Evolutionary conservation across 352 stramenopile genomes (phyloP), one percentile per base, ranked within the genome.

Genomic region (Phytophthora colocasiae): DNA sequence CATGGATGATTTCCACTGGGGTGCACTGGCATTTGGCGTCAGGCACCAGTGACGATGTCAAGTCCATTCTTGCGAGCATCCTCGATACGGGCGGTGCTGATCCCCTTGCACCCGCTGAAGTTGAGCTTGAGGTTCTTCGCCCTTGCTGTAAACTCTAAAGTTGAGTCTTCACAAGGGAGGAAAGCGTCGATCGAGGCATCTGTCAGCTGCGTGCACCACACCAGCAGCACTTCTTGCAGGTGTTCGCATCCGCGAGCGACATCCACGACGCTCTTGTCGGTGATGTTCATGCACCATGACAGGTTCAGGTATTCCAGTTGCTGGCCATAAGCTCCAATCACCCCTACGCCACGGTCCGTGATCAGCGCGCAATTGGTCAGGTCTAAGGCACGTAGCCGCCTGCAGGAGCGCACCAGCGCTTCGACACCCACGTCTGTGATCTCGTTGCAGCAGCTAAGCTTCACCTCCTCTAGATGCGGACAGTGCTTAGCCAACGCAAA

Each of bases 201-300:
- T 1, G 88, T 95, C 38, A 96, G 77, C 70, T 95, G 86, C 59
- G 81, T 93, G 60, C 88, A 96, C 83, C 85, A 96, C 34, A 93
- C 83, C 14, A 96, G 53, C 58, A 85, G 73, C 63, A 93, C 57
- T 41, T 93, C 83, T 15, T 79, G 60, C 27, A 95, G 71, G 24
- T 79, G 61, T n/a, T 75, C 63, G 46, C 85, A 96, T 24, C 75
- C 78, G n/a, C 69, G 70, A 27, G 83, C 83, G 26, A 96, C 44
- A 57, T 89, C 80, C 57, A 84, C 72, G 31, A 94, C 74, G 48
- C 87, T 85, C 60, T 92, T 90, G 77, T 96, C 89, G 9, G 89
- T 96, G 58, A 96, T 91, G 72, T 95, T 94, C 75, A 95, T 89
- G 70, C 87, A 95, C 89, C 89, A 96, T 48, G 87, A 93, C 29